Evolutionary conservation across 495 filamentous ascomycete genomes (phyloP), one percentile per base, ranked within the genome.

Genomic region (Penicillium coprophilum): DNA sequence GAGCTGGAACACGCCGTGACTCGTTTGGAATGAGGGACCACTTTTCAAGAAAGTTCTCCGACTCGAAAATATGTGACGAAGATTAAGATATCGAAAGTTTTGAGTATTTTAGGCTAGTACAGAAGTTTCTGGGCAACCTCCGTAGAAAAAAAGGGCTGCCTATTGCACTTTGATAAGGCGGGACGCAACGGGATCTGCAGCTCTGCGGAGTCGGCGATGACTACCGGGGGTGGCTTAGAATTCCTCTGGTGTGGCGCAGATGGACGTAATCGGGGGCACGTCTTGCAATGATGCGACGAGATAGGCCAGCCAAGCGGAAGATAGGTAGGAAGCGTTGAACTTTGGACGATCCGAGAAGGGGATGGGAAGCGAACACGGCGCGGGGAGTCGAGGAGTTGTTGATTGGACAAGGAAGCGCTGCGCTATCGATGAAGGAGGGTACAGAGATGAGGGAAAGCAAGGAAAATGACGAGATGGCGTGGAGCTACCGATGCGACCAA

Each of bases 401-500:
- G 64, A 69, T 69, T 69, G 66, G 63, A 39, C 32, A 38, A 36
- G 51, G 61, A 69, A 69, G 66, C 66, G 66, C 66, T 64, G 53
- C 32, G 23, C 50, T 64, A 56, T 43, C 46, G 36, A 47, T 46
- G n/a, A 48, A 53, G 60, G 58, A 53, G 45, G 63, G 53, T 56
- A 32, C 21, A 38, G 21, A 43, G 53, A 44, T 27, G 46, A 53
- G 34, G 34, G 47, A 24, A 47, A 50, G 21, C 39, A 50, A 53
- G 59, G 56, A 40, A 57, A 55, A 69, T 66, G 66, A 69, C 63
- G 63, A 67, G 58, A 64, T 64, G 61, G 64, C 60, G 61, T 56
- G 50, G 46, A 66, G 66, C 63, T 66, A 62, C 60, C 53, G 60
- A 68, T 68, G 63, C 56, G 63, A 64, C 55, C 57, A 66, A 43